Conservation (phyloP, 352 stramenopile genomes). For the Phytopythium ostracodes region DNA sequence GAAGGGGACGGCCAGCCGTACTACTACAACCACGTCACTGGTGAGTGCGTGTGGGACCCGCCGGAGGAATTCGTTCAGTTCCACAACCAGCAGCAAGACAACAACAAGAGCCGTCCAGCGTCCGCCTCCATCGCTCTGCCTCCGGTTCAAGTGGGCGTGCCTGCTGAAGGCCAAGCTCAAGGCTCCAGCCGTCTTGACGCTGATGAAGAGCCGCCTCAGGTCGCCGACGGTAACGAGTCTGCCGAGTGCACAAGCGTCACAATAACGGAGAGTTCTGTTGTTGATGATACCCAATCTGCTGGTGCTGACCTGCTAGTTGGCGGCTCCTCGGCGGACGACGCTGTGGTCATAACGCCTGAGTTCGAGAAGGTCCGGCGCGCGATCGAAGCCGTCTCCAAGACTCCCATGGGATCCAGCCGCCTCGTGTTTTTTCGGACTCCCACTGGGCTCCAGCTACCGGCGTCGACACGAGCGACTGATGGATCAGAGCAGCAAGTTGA, state of each 20-base stretch:
- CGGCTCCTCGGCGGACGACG: background rate
- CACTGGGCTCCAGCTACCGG: constrained; percentile 20
- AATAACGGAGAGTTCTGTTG: background rate
- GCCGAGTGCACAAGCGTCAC: background rate
- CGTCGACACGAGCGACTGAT: background rate
- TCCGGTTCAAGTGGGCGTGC: too few relatives aligned
- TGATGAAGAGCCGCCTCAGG: background rate
- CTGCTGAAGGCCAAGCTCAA: background rate
- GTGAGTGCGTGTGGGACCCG: constrained; percentile 63
- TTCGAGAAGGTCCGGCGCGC: constrained; percentile 52
- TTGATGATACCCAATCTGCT: background rate
- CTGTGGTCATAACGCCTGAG: constrained; percentile 25
- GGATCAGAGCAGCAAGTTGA: background rate
- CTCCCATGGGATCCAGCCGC: constrained; percentile 35
- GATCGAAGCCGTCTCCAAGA: constrained; percentile 40
- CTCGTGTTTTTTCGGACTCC: constrained; percentile 38
- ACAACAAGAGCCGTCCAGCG: background rate
- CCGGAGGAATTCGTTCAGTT: constrained; percentile 47
- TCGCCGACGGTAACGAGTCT: background rate
- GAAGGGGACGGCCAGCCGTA: constrained; percentile 60
- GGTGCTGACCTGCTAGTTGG: background rate
- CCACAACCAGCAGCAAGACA: constrained; percentile 23
- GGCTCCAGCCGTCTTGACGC: background rate
- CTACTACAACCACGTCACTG: constrained; percentile 63
- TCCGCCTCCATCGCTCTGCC: background rate